A percentile compares a stretch with the other conserved stretches of the same genome.
These are phyloP conservation scores for Aspergillus brunneoviolaceus DNA, from an alignment of 2,329 filamentous ascomycete species.

Conservation along the genomic window DNA sequence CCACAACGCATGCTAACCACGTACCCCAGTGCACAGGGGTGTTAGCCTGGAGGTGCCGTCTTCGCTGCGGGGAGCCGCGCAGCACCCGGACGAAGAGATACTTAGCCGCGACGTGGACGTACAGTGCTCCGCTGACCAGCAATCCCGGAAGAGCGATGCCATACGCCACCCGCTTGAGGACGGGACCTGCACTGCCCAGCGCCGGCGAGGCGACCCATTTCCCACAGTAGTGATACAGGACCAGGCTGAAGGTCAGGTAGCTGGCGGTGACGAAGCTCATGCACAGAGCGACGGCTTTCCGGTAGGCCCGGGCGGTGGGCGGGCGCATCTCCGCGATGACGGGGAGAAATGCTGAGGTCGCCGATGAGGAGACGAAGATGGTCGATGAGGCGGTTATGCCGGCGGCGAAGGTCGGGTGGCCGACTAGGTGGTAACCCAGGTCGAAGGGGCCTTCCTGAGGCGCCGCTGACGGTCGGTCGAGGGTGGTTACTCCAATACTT, in stretches of 20 bases:
- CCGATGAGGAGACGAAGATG: conserved; percentile 61
- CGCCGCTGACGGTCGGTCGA: conserved; percentile 60
- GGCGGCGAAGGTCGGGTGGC: conserved; percentile 57
- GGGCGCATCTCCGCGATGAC: conserved; percentile 66
- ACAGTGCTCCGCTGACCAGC: conserved; percentile 50
- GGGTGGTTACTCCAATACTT: conserved; percentile 56
- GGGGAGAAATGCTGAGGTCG: conserved; percentile 61
- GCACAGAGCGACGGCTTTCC: conserved; percentile 59
- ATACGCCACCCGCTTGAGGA: conserved; percentile 62
- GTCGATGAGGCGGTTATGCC: conserved; percentile 59
- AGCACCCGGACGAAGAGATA: conserved; percentile 58
- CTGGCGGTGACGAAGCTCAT: conserved; percentile 58
- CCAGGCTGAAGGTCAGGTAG: conserved; percentile 59
- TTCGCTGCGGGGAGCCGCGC: conserved; percentile 40
- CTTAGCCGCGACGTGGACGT: conserved; percentile 51
- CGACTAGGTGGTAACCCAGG: conserved; percentile 58
- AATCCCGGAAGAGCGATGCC: conserved; percentile 59
- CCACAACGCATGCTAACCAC: conserved; percentile 51
- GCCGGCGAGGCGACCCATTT: conserved; percentile 63
- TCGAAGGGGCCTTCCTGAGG: conserved; percentile 60
- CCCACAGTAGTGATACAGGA: conserved; percentile 63
- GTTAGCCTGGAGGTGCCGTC: conserved; percentile 52
- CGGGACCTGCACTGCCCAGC: conserved; percentile 59
- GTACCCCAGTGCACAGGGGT: conserved; percentile 52
- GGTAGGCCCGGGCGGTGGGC: conserved; percentile 59